phyloP scores from a whole-genome alignment of 768 basidiomycete species.

The Postia placenta region DNA sequence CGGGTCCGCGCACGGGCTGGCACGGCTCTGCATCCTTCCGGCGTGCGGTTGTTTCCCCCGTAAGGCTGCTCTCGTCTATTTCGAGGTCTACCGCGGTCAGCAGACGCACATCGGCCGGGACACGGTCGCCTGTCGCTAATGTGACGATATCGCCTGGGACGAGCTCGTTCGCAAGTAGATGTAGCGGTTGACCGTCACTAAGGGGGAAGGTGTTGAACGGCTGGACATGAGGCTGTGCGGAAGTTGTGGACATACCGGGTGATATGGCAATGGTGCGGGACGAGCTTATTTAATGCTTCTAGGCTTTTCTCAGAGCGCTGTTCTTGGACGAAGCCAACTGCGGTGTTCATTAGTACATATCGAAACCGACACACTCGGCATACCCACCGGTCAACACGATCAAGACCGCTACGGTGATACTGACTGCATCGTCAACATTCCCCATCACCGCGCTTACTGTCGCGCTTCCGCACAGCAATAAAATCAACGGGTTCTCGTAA shows the following conservation, averaged over 20 bases:
- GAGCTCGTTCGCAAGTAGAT: constrained; percentile 93
- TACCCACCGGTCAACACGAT: constrained; percentile 86
- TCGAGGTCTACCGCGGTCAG: constrained; percentile 80
- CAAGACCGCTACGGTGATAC: constrained; percentile 85
- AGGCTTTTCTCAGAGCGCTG: constrained; percentile 90
- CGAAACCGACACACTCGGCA: background rate
- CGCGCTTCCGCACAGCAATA: constrained; percentile 87
- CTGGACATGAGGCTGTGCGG: background rate
- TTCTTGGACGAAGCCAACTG: constrained; percentile 94
- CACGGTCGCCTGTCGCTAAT: constrained; percentile 86
- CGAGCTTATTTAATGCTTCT: constrained; percentile 93
- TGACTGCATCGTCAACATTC: constrained; percentile 91
- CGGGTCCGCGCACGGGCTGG: constrained; percentile 27
- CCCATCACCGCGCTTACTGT: constrained; percentile 87
- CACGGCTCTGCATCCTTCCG: constrained; percentile 60
- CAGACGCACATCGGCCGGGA: constrained; percentile 90
- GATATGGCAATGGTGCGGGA: constrained; percentile 94
- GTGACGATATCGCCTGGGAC: constrained; percentile 92
- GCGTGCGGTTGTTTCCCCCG: constrained; percentile 85
- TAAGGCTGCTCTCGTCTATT: constrained; percentile 92
- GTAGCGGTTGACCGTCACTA: constrained; percentile 58
- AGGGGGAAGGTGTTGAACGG: constrained; percentile 10
- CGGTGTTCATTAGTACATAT: background rate
- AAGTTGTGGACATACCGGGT: constrained; percentile 43
- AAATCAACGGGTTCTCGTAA: constrained; percentile 89